Conservation (phyloP, 768 basidiomycete genomes). For the Pulveroboletus sp. region DNA sequence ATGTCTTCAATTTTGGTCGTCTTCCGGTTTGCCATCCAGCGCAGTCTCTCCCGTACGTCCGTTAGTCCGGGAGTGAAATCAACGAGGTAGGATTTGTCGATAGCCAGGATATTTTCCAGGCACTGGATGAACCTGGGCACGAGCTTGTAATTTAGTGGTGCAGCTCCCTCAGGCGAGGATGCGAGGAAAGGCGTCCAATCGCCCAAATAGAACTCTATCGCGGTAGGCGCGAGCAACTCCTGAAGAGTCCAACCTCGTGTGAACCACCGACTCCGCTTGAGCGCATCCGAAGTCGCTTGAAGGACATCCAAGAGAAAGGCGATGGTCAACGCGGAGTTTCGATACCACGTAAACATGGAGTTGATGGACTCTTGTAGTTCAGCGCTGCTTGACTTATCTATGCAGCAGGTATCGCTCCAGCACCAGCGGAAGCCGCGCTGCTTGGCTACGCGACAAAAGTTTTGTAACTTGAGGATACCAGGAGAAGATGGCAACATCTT, state of each 20-base stretch:
- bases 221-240: slow-evolving; percentile 25
- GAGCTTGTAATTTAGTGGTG: slow-evolving; percentile 21
- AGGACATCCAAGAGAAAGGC: slow-evolving; percentile 26
- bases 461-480: slow-evolving; percentile 20
- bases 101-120: slow-evolving; percentile 14
- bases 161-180: not conserved
- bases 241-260: slow-evolving; percentile 29
- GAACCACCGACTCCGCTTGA: slow-evolving; percentile 25
- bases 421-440: slow-evolving; percentile 19
- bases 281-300: slow-evolving; percentile 6
- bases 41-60: slow-evolving; percentile 24
- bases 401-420: slow-evolving; percentile 33
- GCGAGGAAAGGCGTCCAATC: slow-evolving; percentile 23
- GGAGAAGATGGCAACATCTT: slow-evolving; percentile 16
- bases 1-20: slow-evolving; percentile 30
- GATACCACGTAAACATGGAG: slow-evolving; percentile 34
- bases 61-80: slow-evolving; percentile 25
- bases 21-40: slow-evolving; percentile 26
- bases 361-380: slow-evolving; percentile 31
- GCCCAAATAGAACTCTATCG: slow-evolving; percentile 23
- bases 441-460: slow-evolving; percentile 20
- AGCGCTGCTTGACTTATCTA: slow-evolving; percentile 28
- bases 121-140: slow-evolving; percentile 17
- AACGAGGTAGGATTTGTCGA: slow-evolving; percentile 20
- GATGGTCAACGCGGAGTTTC: slow-evolving; percentile 29